These are phyloP conservation scores for Pichia sp. DNA, from an alignment of 1,139 yeast species.

Conservation along the genomic window DNA sequence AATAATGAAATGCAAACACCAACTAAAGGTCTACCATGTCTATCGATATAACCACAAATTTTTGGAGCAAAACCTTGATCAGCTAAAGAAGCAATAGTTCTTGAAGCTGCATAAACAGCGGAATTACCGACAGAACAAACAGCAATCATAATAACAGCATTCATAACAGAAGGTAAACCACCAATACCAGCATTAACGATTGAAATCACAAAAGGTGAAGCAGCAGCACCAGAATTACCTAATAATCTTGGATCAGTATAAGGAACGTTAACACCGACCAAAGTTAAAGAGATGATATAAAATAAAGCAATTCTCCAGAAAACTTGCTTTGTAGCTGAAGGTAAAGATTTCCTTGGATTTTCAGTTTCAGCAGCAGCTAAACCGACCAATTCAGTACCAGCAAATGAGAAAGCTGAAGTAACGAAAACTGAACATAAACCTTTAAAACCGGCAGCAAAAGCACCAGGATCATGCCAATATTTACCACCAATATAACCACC, in stretches of 20 bases:
- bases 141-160: slow-evolving; percentile 63
- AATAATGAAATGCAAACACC: slow-evolving; percentile 52
- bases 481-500: slow-evolving; percentile 53
- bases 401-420: slow-evolving; percentile 80
- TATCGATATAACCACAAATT: slow-evolving; percentile 65
- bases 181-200: slow-evolving; percentile 48
- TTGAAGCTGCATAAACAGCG: slow-evolving; percentile 68
- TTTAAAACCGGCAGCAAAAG: slow-evolving; percentile 58
- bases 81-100: slow-evolving; percentile 77
- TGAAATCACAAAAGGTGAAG: slow-evolving; percentile 76
- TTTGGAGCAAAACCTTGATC: slow-evolving; percentile 77
- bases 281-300: slow-evolving; percentile 50
- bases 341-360: slow-evolving; percentile 63
- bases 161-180: slow-evolving; percentile 64
- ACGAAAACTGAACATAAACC: slow-evolving; percentile 82
- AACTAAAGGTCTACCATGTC: slow-evolving; percentile 63
- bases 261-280: slow-evolving; percentile 65
- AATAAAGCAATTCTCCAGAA: slow-evolving; percentile 65
- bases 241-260: slow-evolving; percentile 45
- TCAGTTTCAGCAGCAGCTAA: slow-evolving; percentile 80
- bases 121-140: slow-evolving; percentile 71
- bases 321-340: slow-evolving; percentile 64
- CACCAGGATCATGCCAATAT: slow-evolving; percentile 55
- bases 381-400: slow-evolving; percentile 78
- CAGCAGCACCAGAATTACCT: slow-evolving; percentile 41